These are phyloP conservation scores for Phytophthora sp. DNA, from an alignment of 352 stramenopile genomes.

Conservation along the genomic window DNA sequence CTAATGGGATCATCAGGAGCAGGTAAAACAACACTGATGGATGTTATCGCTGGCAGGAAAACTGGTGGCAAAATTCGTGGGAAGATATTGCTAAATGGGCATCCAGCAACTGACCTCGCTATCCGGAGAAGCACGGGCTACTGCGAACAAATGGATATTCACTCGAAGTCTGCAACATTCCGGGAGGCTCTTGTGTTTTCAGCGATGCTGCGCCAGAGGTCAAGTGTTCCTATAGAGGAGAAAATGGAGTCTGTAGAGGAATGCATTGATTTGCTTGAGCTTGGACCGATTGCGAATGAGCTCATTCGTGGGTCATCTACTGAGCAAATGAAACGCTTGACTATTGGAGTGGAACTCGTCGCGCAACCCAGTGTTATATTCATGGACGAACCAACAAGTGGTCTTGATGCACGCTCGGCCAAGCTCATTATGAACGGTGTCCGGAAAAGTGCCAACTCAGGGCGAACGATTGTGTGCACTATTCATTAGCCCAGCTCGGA, in stretches of 20 bases:
- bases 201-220: slow-evolving; percentile 68
- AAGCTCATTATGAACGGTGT: slow-evolving; percentile 86
- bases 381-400: slow-evolving; percentile 85
- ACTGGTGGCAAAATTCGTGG: slow-evolving; percentile 75
- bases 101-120: slow-evolving; percentile 42
- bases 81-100: slow-evolving; percentile 59
- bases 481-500: slow-evolving; percentile 89
- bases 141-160: slow-evolving; percentile 88
- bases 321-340: slow-evolving; percentile 59
- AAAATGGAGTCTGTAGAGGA: slow-evolving; percentile 47
- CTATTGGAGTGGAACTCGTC: slow-evolving; percentile 90
- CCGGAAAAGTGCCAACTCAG: slow-evolving; percentile 76
- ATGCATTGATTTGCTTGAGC: slow-evolving; percentile 50
- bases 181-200: slow-evolving; percentile 89
- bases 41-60: slow-evolving; percentile 93
- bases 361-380: slow-evolving; percentile 85
- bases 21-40: slow-evolving; percentile 93
- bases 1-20: slow-evolving; percentile 70
- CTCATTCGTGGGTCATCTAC: slow-evolving; percentile 51
- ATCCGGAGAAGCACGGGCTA: slow-evolving; percentile 49
- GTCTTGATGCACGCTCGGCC: slow-evolving; percentile 83
- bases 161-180: slow-evolving; percentile 86
- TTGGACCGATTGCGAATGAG: slow-evolving; percentile 42
- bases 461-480: slow-evolving; percentile 85
- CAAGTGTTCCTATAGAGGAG: slow-evolving; percentile 23